Conservation (phyloP, 305 asterid species). For the Fraxinus albicans region DNA sequence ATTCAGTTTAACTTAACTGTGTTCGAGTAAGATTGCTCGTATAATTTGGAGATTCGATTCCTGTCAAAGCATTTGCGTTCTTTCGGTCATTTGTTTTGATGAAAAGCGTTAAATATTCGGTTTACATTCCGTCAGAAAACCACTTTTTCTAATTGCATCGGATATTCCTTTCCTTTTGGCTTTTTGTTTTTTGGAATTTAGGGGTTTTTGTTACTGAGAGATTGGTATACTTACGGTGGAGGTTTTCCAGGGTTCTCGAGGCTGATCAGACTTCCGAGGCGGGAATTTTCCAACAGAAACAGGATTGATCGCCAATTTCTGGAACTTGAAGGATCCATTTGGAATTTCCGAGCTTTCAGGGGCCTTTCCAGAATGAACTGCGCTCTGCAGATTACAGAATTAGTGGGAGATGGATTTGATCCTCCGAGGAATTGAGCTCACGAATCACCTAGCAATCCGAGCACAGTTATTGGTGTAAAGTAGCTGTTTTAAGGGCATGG, state of each 20-base stretch:
- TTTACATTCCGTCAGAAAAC: constrained; percentile 16
- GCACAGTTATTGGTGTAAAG: constrained; percentile 28
- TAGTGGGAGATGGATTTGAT: constrained; percentile 31
- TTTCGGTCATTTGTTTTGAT: constrained; percentile 16
- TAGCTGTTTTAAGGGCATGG: constrained; percentile 36
- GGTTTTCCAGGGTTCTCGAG: constrained; percentile 37
- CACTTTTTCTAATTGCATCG: constrained; percentile 34
- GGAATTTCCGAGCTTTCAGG: constrained; percentile 23
- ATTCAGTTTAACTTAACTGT: constrained; percentile 22
- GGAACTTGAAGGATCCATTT: constrained; percentile 26
- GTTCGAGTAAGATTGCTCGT: constrained; percentile 5
- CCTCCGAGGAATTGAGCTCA: constrained; percentile 22
- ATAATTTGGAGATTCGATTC: constrained; percentile 35
- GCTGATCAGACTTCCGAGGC: constrained; percentile 37
- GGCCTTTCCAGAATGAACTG: constrained; percentile 17
- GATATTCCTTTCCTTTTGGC: constrained; percentile 15
- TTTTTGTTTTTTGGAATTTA: constrained; percentile 9
- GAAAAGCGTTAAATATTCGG: constrained; percentile 28
- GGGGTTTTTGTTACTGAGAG: constrained; percentile 30
- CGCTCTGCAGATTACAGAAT: constrained; percentile 23
- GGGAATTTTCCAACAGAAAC: constrained; percentile 24
- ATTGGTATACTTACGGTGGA: constrained; percentile 33
- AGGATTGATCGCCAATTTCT: constrained; percentile 35
- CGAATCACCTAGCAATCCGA: constrained; percentile 23
- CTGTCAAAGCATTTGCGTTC: constrained; percentile 23